phyloP scores from a whole-genome alignment of 208 protist genomes.

The Leishmania braziliensis region DNA sequence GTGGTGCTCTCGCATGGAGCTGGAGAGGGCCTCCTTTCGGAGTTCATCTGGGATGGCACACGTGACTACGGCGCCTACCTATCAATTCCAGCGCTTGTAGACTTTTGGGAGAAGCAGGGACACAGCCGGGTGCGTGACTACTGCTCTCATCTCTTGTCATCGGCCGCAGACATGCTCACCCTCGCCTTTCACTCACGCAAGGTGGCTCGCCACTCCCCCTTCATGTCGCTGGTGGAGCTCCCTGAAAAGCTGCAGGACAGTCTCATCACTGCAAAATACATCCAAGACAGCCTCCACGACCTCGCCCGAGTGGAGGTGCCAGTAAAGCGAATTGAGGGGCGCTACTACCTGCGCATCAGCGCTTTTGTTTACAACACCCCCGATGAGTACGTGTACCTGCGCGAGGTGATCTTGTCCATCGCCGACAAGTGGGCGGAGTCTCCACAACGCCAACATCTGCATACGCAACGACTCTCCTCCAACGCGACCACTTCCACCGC shows the following conservation, averaged over 20 bases:
- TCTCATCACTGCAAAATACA: constrained; percentile 70
- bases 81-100: constrained; percentile 70
- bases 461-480: constrained; percentile 1
- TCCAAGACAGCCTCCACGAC: constrained; percentile 82
- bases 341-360: constrained; percentile 86
- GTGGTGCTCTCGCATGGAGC: constrained; percentile 88
- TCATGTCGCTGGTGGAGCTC: constrained; percentile 90
- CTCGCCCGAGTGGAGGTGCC: constrained; percentile 85
- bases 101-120: constrained; percentile 79
- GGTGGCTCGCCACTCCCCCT: constrained; percentile 69
- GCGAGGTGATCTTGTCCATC: constrained; percentile 71
- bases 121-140: constrained; percentile 56
- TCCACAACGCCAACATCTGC: constrained; percentile 21
- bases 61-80: constrained; percentile 87
- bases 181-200: constrained; percentile 58
- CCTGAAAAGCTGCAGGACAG: constrained; percentile 70
- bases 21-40: constrained; percentile 81
- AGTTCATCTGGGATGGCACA: constrained; percentile 93
- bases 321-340: constrained; percentile 81
- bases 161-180: constrained; percentile 72
- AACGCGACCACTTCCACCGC: not conserved
- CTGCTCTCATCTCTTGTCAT: constrained; percentile 54
- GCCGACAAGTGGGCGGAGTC: constrained; percentile 51
- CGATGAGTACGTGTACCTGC: constrained; percentile 82
- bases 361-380: constrained; percentile 91